Evolutionary conservation across 352 stramenopile species (phyloP), one percentile per base, ranked within the genome.

Genomic region (Phytopythium delawarense): DNA sequence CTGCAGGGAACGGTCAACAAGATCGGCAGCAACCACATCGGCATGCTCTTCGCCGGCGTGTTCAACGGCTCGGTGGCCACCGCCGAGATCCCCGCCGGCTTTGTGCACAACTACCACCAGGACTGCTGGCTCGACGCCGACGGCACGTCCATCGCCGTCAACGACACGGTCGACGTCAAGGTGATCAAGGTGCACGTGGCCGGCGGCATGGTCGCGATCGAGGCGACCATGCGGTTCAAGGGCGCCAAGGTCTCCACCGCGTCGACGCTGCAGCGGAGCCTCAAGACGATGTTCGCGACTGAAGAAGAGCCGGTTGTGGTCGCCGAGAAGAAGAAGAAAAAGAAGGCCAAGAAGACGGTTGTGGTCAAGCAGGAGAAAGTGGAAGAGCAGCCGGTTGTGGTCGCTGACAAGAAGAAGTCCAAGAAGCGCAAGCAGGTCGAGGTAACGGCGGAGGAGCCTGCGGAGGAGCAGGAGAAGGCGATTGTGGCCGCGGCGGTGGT

Each of bases 11-110:
- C 78, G 6, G 77, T 94, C 57, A 92, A 91, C 70, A 94, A 94
- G 75, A 90, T 94, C 58, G 85, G 85, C 45, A 91, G 81, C 67
- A 94, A 91, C 71, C 85, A 94, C 68, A 75, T 94, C 48, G 85
- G 85, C 63, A 84, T 94, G 76, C 76, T 94, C 51, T 85, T 92
- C 42, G 80, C 78, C 16, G 85, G 83, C 48, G 81, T 92, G 13
- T 94, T 94, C 63, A 94, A 92, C 61, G 85, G 83, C 18, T 94
- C 85, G 15, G 84, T 94, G 30, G 67, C 81, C 2, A 79, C 84
- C n/a, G 72, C 71, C 4, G 83, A 94, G 56, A 69, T 94, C 61
- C 81, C 85, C 40, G 80, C 83, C 65, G 81, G 81, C 45, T 94
- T 78, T 52, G 81, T 91, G 35, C 81, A 92, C 71, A 94, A 91